Evolutionary conservation across 2,329 filamentous ascomycete species (phyloP).

Genomic region (Rutstroemia sp.): DNA sequence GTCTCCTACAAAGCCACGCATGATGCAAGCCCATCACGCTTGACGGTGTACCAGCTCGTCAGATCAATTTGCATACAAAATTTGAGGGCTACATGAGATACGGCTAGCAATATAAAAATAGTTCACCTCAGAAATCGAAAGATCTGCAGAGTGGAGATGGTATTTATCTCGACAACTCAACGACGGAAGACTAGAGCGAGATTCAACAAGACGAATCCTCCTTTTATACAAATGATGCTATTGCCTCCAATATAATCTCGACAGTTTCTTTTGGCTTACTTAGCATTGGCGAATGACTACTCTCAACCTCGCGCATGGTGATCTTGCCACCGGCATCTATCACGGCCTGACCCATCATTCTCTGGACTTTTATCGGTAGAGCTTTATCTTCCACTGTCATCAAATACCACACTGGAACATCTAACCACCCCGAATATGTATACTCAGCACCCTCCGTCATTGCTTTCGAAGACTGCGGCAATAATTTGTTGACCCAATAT

Average conservation of each 20-base stretch:
- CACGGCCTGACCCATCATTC: conserved; percentile 31
- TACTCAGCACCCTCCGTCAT: conserved; percentile 34
- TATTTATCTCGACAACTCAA: not conserved
- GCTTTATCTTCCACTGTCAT: conserved; percentile 33
- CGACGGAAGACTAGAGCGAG: not conserved
- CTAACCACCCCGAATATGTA: conserved; percentile 25
- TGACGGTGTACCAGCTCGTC: no score
- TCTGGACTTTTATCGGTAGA: conserved; percentile 32
- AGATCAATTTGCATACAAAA: no score
- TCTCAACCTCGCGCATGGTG: conserved; percentile 32
- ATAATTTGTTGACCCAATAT: conserved; percentile 34
- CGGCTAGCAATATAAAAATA: no score
- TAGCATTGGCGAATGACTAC: conserved; percentile 38
- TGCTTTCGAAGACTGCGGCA: conserved; percentile 33
- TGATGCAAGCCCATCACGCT: no score
- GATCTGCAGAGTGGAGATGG: no score
- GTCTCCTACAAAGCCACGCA: no score
- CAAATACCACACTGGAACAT: conserved; percentile 31
- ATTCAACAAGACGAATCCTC: not conserved
- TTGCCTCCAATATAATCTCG: conserved; percentile 32
- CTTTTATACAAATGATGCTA: conserved; percentile 23
- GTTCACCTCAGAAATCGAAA: no score
- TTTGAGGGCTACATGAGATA: no score
- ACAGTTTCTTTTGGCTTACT: conserved; percentile 33
- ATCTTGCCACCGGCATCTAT: conserved; percentile 30